A percentile compares a stretch with the other conserved stretches of the same genome.
phyloP scores from a whole-genome alignment of 1,284 basidiomycete genomes.

The Anthracocystis panici-leucophaei region DNA sequence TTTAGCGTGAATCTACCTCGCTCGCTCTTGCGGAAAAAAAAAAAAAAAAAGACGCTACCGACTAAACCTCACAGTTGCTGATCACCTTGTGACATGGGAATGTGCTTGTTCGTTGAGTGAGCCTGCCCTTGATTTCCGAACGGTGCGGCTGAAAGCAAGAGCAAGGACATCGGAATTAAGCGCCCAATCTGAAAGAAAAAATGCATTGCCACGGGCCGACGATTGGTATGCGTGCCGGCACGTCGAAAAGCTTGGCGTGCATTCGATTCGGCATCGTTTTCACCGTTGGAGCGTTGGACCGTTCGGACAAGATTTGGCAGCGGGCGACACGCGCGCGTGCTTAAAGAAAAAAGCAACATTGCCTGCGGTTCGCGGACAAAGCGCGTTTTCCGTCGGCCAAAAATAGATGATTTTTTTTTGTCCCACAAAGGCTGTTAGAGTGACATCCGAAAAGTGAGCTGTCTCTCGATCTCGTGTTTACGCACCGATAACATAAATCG shows the following conservation, averaged over 20 bases:
- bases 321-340: no score
- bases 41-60: neutral
- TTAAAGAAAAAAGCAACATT: no score
- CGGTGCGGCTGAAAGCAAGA: neutral
- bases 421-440: no score
- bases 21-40: neutral
- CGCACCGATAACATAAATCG: no score
- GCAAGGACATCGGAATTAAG: neutral
- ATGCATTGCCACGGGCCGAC: neutral
- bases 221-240: constrained; percentile 18
- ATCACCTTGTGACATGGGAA: neutral
- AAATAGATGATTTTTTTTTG: no score
- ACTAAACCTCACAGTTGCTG: neutral
- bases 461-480: no score
- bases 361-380: no score
- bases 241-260: constrained; percentile 30
- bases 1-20: neutral
- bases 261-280: constrained; percentile 19
- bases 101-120: neutral
- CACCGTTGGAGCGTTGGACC: no score
- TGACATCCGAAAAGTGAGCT: no score
- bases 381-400: no score
- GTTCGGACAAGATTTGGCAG: no score
- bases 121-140: neutral
- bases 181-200: neutral